Base-by-base conservation (phyloP, 1,139 yeast species). In the Nakaseomyces sp. region DNA sequence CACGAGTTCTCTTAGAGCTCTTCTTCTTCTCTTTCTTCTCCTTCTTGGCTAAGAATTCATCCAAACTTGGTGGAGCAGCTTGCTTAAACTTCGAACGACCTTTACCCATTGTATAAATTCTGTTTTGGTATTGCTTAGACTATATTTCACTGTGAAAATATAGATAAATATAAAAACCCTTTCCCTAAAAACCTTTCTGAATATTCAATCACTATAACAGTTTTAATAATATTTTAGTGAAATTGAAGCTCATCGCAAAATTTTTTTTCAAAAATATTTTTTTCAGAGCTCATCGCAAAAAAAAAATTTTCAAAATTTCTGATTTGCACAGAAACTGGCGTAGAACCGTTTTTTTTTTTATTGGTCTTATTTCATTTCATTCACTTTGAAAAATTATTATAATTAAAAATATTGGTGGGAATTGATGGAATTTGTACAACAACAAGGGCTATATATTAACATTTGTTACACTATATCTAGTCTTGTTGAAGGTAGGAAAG, bases 11-110 rank as follows among this genome's bases (percentile, higher is more conserved):
- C 45, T 50, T 50, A 22, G 37, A 43, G 35, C 51, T 56, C 56
- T 58, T 63, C 48, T 64, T 67, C 52, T 55, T 50, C 26, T 53
- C 55, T 50, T 59, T 53, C 42, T 49, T 76, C 39, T 71, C 74
- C 54, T 77, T 79, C 47, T 65, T 70, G 10, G 76, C 76, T 52
- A 79, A 78, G 61, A 88, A 81, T 58, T 88, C 95, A 38, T 88
- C 97, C 51, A 79, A 71, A 10, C 85, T 61, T 36, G 96, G 96
- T 54, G 96, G 96, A 47, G 76, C 84, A 28, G 86, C 89, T 69
- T 88, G 96, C 72, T 85, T 88, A 61, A 84, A 82, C 69, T 81
- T 85, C 48, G 87, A 84, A 72, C 86, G 81, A 77, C 95, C 82
- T 50, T 65, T 65, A 64, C 96, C 96, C 96, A 87, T 87, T 47